A percentile compares a stretch with the other conserved stretches of the same genome.
Conservation (phyloP, 106 monocot genomes). For the Cymbidium sinense region DNA sequence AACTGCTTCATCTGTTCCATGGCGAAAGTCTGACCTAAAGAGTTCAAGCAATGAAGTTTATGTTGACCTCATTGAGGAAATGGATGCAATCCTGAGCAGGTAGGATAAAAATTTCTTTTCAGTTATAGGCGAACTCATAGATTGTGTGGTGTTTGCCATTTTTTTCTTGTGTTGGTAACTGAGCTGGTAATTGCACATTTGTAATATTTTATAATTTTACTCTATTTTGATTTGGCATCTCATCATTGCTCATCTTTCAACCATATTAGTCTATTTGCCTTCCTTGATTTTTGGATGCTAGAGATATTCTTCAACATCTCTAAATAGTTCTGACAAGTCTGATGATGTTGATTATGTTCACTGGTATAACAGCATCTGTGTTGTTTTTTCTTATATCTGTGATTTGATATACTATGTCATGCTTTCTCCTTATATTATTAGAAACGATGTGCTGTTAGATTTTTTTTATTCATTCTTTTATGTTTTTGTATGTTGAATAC, state of each 20-base stretch:
- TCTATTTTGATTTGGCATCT: neutral
- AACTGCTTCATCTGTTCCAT: conserved; percentile 76
- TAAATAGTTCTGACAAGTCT: neutral
- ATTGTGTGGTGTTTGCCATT: neutral
- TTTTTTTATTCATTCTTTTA: neutral
- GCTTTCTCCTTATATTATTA: neutral
- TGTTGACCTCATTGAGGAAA: conserved; percentile 82
- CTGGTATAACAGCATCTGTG: neutral
- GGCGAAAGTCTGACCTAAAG: conserved; percentile 64
- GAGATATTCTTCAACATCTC: neutral
- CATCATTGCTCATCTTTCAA: neutral
- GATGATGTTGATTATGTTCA: neutral
- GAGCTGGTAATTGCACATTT: neutral
- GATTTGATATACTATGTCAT: neutral
- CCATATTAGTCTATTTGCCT: neutral
- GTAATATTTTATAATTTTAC: neutral
- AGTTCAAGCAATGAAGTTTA: conserved; percentile 77
- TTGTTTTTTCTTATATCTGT: neutral
- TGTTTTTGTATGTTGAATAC: too few relatives aligned
- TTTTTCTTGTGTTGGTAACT: neutral
- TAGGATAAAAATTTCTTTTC: conserved; percentile 6
- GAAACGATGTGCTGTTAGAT: neutral
- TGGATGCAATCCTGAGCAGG: conserved; percentile 80
- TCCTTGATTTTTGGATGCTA: neutral
- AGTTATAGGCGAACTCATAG: neutral